phyloP scores from a whole-genome alignment of 1,284 basidiomycete genomes.

The Erythrobasidium hasegawianum region DNA sequence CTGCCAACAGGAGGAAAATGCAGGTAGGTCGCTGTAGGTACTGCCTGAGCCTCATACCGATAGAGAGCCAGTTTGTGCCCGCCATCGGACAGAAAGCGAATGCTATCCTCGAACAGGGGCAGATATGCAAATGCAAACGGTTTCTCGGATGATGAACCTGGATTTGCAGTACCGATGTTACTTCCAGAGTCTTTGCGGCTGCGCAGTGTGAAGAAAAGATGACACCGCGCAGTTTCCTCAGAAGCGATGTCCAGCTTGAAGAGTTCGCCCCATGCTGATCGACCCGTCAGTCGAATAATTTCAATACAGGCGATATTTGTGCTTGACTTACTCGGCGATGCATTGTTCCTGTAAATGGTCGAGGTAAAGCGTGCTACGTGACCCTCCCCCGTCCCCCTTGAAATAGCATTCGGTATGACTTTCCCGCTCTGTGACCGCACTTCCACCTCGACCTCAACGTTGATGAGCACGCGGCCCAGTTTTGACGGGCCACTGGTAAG shows the following conservation, averaged over 20 bases:
- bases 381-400: slow-evolving; percentile 79
- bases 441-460: slow-evolving; percentile 86
- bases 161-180: slow-evolving; percentile 31
- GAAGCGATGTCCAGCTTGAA: slow-evolving; percentile 77
- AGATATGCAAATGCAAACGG: slow-evolving; percentile 92
- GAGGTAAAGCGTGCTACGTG: slow-evolving; percentile 76
- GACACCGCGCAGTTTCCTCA: slow-evolving; percentile 69
- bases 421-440: slow-evolving; percentile 72
- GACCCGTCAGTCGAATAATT: neutral
- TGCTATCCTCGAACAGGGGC: slow-evolving; percentile 73
- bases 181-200: slow-evolving; percentile 61
- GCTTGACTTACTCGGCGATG: slow-evolving; percentile 42
- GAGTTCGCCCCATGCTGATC: slow-evolving; percentile 87
- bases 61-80: slow-evolving; percentile 80
- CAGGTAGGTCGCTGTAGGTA: slow-evolving; percentile 57
- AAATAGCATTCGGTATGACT: slow-evolving; percentile 69
- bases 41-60: slow-evolving; percentile 54
- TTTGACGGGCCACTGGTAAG: slow-evolving; percentile 7
- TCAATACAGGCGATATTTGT: no score
- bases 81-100: slow-evolving; percentile 77
- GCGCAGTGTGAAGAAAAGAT: slow-evolving; percentile 90
- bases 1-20: slow-evolving; percentile 48
- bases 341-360: slow-evolving; percentile 66
- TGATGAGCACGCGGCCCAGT: slow-evolving; percentile 47
- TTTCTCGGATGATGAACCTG: slow-evolving; percentile 57